Evolutionary conservation across 2,329 filamentous ascomycete species (phyloP), one percentile per base, ranked within the genome.

Genomic region (Hortaea sp.): DNA sequence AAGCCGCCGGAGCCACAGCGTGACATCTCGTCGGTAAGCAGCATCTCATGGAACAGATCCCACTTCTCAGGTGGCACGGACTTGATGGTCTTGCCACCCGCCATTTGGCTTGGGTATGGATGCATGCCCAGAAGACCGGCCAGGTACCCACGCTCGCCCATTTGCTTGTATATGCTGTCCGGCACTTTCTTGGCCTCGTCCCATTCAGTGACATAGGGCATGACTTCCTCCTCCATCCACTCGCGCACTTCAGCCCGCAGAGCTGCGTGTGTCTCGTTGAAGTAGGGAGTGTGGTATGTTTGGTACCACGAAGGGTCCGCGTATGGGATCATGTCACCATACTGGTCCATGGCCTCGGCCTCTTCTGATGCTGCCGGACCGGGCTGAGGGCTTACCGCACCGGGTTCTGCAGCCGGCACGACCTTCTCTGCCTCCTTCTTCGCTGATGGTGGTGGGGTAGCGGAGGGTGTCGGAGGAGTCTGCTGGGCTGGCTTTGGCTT

Each of bases 11-110:
- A 94, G 46, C 84, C 92, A 43, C 81, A 75, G 46, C 92, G 86
- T 35, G 87, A 94, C 39, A 98, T 72, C 76, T 98, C 92, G 58
- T 98, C 92, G 1, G 90, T 97, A 49, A 98, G 65, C 39, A 97
- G 76, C 79, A 97, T 78, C 76, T 98, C 92, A 70, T 98, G 92
- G 81, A 97, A 98, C 39, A 94, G 79, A 71, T 98, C 92, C 90
- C 90, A 98, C 65, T 92, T 83, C 70, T 95, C 88, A 0, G 85
- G 73, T 0, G 84, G 68, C 9, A 98, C 92, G 42, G 81, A 84
- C 69, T 85, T 79, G 58, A 95, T 78, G 5, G 75, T 72, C 62
- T 83, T 78, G 38, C 81, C 72, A 32, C 48, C 47, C 20, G 81
- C 81, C 62, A 90, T 82, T 56, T 94, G 71, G 49, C 75, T 78